Base-by-base conservation (phyloP, 1,284 basidiomycete genomes). In the Grifola frondosa region DNA sequence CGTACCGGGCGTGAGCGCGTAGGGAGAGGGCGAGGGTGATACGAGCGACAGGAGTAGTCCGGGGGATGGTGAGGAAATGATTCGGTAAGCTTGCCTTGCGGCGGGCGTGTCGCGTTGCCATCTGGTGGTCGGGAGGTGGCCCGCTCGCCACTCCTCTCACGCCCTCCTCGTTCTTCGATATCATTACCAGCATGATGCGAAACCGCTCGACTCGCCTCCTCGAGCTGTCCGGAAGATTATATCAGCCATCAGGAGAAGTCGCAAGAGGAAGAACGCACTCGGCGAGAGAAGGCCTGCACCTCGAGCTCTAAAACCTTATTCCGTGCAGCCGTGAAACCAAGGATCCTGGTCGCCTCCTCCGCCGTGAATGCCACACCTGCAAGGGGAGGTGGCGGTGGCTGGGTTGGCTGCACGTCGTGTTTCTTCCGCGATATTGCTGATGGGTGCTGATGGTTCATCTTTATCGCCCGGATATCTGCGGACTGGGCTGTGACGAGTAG, bases 281-380 rank as follows among this genome's bases (percentile, higher is more conserved):
- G 64, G 42, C 61, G 59, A 5, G 61, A 56, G 22, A 80, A 60
- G 24, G 50, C 52, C 31, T 65, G 65, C 30, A 81, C 65, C 52
- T 80, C 77, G 8, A 60, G 44, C 42, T 77, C 75, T 43, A 81
- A 51, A 8, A 60, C 57, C 38, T 65, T 66, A 46, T 80, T 79
- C 32, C 69, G 63, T 10, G 63, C 56, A 15, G 58, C 57, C 12
- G 68, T 70, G 34, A 63, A 55, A 29, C 71, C 67, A 20, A 77
- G 51, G 16, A 73, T 60, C 11, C 61, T 57, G 20, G 73, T 57
- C n/a, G 71, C 68, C 15, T 75, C 67, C 29, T 70, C 68, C 13
- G 55, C 49, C 5, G 60, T 47, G 11, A 62, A 40, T n/a, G 23
- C 25, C n/a, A n/a, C n/a, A n/a, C n/a, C n/a, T 10, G 35, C 6